Percentiles rank a stretch among this genome's conserved stretches.
Evolutionary conservation across 1,284 basidiomycete genomes (phyloP).

Genomic region (Ceratobasidium sp.): DNA sequence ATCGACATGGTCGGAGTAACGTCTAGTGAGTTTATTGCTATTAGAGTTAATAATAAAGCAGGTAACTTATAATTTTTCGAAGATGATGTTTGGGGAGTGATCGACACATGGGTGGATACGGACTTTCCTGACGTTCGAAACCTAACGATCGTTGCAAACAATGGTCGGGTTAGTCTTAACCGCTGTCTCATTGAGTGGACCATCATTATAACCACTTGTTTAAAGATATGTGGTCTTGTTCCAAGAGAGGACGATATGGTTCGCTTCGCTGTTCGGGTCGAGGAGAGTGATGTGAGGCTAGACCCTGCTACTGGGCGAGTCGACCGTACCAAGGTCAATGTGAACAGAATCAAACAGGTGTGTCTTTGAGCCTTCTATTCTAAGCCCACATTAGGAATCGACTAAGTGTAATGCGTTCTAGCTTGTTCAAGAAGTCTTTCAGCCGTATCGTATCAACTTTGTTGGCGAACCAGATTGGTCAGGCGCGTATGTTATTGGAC

Average conservation of each 20-base stretch:
- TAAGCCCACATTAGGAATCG: too few relatives aligned
- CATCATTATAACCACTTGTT: too few relatives aligned
- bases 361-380: background rate
- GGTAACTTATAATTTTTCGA: background rate
- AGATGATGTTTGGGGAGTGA: slow-evolving; percentile 23
- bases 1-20: slow-evolving; percentile 23
- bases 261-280: slow-evolving; percentile 21
- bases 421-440: slow-evolving; percentile 15
- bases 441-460: slow-evolving; percentile 28
- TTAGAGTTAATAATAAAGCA: background rate
- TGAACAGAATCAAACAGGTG: slow-evolving; percentile 10
- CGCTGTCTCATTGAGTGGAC: too few relatives aligned
- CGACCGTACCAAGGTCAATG: slow-evolving; percentile 22
- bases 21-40: background rate
- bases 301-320: slow-evolving; percentile 18
- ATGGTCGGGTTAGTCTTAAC: slow-evolving; percentile 15
- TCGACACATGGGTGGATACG: slow-evolving; percentile 4
- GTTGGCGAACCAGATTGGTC: background rate
- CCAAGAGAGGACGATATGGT: slow-evolving; percentile 33
- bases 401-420: background rate
- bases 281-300: background rate
- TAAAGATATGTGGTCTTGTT: slow-evolving; percentile 6
- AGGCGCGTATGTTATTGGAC: slow-evolving; percentile 47
- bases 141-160: slow-evolving; percentile 26
- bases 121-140: slow-evolving; percentile 30